Conservation (phyloP, 2,329 filamentous ascomycete genomes). For the Nemania sp. region DNA sequence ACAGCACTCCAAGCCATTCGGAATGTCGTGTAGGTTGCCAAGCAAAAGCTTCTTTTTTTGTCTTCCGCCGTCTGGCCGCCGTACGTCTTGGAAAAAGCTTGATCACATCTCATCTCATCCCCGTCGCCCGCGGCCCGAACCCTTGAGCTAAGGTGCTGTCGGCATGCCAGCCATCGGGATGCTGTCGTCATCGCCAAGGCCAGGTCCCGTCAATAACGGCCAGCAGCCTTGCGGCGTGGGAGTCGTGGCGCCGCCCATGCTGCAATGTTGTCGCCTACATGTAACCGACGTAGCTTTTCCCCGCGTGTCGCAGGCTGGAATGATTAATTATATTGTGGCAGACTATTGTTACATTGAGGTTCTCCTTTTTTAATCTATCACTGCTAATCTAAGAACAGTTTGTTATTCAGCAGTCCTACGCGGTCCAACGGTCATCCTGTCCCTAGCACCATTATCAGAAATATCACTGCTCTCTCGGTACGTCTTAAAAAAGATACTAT, state of each 20-base stretch:
- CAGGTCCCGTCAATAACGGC: not conserved
- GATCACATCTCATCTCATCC: slow-evolving; percentile 17
- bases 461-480: slow-evolving; percentile 68
- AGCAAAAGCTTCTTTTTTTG: slow-evolving; percentile 48
- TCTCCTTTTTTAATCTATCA: not conserved
- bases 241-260: not conserved
- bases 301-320: not conserved
- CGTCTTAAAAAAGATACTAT: slow-evolving; percentile 46
- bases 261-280: not conserved
- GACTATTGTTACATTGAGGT: not conserved
- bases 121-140: slow-evolving; percentile 11
- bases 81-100: slow-evolving; percentile 32
- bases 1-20: slow-evolving; percentile 53
- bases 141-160: slow-evolving; percentile 10
- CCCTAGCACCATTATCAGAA: slow-evolving; percentile 66
- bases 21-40: slow-evolving; percentile 54
- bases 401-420: slow-evolving; percentile 70
- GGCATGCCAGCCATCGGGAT: slow-evolving; percentile 11
- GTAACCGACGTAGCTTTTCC: slow-evolving; percentile 1
- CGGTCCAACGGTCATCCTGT: slow-evolving; percentile 63
- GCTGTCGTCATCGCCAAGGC: slow-evolving; percentile 34
- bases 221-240: slow-evolving; percentile 6
- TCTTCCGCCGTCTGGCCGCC: slow-evolving; percentile 36
- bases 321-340: not conserved
- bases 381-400: slow-evolving; percentile 54